Evolutionary conservation across 345 rosid species (phyloP), one percentile per base, ranked within the genome.

Genomic region (Eucalyptus marginata): DNA sequence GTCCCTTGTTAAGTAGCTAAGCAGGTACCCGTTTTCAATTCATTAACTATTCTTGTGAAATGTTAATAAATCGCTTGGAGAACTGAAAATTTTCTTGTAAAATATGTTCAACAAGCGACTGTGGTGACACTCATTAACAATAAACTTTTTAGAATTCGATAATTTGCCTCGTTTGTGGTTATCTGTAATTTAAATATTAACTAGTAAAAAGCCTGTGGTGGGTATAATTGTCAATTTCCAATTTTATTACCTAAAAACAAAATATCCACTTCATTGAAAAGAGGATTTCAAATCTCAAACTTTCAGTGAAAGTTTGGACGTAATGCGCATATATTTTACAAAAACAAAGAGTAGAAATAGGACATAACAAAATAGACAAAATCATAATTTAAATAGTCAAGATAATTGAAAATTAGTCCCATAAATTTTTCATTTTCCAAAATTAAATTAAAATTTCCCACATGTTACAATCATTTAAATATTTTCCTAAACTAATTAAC

Each of bases 121-220:
- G 58, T 20, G 58, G 58, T 52, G 58, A 52, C 10, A 7, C 10
- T 52, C 58, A 7, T 7, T 52, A 18, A 52, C 1, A 0, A 52
- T 20, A 52, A 0, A 18, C 25, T 3, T 7, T 0, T 52, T 52
- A 52, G 0, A 52, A 18, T 52, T 7, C 0, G 22, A 52, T 52
- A 20, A 0, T 7, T 52, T 52, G 10, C 58, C 58, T 52, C 4
- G 24, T 52, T 20, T 52, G 58, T 7, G 1, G 10, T 7, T 52
- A 7, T 52, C 4, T 52, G 25, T 52, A 52, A 52, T 3, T 50
- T 50, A 52, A 20, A 52, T 52, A 52, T 52, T 52, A 18, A 3
- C 58, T 20, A 52, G 58, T 52, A 0, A 52, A 52, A 52, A 18
- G 58, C 10, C 25, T 52, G 58, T 0, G 58, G 58, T 52, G 58